phyloP scores from a whole-genome alignment of 73 alveolate genomes.

The Tetrahymena thermophila region DNA sequence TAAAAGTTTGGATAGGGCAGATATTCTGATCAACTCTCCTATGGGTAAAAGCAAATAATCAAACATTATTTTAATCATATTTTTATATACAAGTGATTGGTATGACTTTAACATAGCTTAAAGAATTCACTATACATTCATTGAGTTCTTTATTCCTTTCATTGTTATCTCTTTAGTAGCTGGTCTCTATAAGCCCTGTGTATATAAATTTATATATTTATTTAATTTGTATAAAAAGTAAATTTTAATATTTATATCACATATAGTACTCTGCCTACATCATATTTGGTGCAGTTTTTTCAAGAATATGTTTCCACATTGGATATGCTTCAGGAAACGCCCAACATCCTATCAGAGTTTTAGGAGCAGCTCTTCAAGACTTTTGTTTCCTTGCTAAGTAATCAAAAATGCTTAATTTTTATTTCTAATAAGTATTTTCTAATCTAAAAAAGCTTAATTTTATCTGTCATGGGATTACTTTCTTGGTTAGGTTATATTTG shows the following conservation, averaged over 20 bases:
- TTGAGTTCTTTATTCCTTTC: neutral
- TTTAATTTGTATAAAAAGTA: neutral
- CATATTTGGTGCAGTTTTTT: neutral
- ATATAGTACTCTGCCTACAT: neutral
- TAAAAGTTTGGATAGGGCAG: neutral
- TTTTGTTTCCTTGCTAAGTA: neutral
- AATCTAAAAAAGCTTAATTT: neutral
- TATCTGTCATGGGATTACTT: neutral
- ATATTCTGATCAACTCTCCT: neutral
- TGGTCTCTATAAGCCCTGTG: neutral
- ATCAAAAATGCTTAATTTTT: neutral
- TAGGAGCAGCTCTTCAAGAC: neutral
- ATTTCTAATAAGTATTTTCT: neutral
- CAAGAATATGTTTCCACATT: neutral
- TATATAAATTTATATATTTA: neutral
- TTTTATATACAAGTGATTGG: neutral
- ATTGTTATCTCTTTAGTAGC: neutral
- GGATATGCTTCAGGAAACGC: neutral
- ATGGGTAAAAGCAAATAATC: neutral
- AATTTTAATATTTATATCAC: neutral
- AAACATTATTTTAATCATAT: neutral
- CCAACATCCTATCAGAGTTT: neutral
- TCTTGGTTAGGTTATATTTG: neutral
- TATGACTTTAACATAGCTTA: neutral
- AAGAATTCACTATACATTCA: neutral